Evolutionary conservation across 805 yeast species (phyloP).

Genomic region (Candida insectorum): DNA sequence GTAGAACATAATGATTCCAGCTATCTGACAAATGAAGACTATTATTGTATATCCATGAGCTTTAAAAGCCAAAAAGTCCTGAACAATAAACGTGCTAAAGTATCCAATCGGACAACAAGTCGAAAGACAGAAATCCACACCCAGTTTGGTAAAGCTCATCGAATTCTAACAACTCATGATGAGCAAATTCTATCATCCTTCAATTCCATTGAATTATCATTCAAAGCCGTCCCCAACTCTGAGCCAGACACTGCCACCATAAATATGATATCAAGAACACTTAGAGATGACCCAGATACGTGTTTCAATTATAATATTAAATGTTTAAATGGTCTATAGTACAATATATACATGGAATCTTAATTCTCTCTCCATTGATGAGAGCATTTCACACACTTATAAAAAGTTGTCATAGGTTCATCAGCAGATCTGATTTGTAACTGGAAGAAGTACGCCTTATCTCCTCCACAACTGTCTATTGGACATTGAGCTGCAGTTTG

Average conservation of each 20-base stretch:
- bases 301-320: slow-evolving; percentile 5
- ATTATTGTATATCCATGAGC: too few relatives aligned
- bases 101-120: too few relatives aligned
- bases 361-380: slow-evolving; percentile 96
- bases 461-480: slow-evolving; percentile 76
- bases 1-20: neutral
- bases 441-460: slow-evolving; percentile 94
- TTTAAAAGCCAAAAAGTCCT: too few relatives aligned
- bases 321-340: neutral
- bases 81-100: too few relatives aligned
- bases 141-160: too few relatives aligned
- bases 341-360: slow-evolving; percentile 5
- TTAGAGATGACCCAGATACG: slow-evolving; percentile 6
- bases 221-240: slow-evolving; percentile 1
- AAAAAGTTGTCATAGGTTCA: slow-evolving; percentile 99
- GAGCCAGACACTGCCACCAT: slow-evolving; percentile 7
- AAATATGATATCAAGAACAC: slow-evolving; percentile 2
- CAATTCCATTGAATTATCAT: slow-evolving; percentile 4
- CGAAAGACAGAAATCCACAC: too few relatives aligned
- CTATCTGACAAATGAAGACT: slow-evolving; percentile 6
- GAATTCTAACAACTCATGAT: too few relatives aligned
- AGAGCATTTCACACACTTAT: slow-evolving; percentile 90
- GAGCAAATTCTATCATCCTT: slow-evolving; percentile 7
- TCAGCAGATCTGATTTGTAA: slow-evolving; percentile 96
- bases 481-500: slow-evolving; percentile 95